phyloP scores from a whole-genome alignment of 306 rosid genomes.

The Cucurbita argyrosperma region DNA sequence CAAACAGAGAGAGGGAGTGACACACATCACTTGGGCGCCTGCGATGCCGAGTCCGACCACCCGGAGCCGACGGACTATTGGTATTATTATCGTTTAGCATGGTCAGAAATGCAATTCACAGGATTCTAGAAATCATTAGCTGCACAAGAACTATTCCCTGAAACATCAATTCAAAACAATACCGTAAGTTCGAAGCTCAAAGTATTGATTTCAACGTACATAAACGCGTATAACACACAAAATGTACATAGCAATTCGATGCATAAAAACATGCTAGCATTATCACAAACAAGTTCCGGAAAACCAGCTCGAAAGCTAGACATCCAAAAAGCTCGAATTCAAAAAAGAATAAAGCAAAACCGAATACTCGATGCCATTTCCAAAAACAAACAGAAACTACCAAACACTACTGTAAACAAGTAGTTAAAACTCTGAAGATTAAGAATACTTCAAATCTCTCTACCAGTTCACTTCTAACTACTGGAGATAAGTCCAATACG shows the following conservation, averaged over 20 bases:
- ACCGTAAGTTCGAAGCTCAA: not conserved
- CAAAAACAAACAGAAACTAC: not conserved
- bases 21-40: slow-evolving; percentile 9
- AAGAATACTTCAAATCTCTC: not conserved
- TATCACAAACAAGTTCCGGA: not conserved
- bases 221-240: not conserved
- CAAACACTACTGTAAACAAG: not conserved
- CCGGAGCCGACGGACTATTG: slow-evolving; percentile 6
- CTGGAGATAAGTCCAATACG: not conserved
- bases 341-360: not conserved
- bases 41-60: slow-evolving; percentile 12
- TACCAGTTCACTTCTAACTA: not conserved
- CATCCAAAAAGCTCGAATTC: not conserved
- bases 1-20: not conserved
- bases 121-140: not conserved
- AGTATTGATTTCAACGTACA: not conserved
- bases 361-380: not conserved
- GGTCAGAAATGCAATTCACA: not conserved
- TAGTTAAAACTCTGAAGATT: not conserved
- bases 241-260: not conserved
- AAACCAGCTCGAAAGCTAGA: not conserved
- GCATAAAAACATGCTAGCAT: not conserved
- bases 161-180: not conserved
- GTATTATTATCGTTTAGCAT: slow-evolving; percentile 4
- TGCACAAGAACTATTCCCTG: not conserved